These are phyloP conservation scores for Neolentinus lepideus DNA, from an alignment of 1,284 basidiomycete genomes.

Conservation along the genomic window DNA sequence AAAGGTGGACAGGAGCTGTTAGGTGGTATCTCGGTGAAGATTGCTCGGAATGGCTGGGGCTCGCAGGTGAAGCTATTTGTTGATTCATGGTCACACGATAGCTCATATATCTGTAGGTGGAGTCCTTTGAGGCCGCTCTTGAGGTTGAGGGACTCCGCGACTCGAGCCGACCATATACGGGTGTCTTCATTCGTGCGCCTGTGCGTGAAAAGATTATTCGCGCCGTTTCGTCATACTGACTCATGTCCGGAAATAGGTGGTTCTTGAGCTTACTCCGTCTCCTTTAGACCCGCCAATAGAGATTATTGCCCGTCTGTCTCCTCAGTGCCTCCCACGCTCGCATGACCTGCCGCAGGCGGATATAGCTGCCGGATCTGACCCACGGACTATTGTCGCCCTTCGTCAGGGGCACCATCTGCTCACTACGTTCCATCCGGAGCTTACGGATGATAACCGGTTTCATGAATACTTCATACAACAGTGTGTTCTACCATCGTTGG, in stretches of 20 bases:
- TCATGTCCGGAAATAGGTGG: constrained; percentile 39
- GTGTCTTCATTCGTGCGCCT: constrained; percentile 95
- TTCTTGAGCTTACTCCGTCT: constrained; percentile 40
- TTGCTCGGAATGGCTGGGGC: constrained; percentile 89
- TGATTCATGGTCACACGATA: background rate
- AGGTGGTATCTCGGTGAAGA: constrained; percentile 75
- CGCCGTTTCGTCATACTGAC: constrained; percentile 9
- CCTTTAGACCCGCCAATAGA: constrained; percentile 44
- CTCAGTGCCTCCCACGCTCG: constrained; percentile 44
- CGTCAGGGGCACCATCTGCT: constrained; percentile 81
- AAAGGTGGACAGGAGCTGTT: constrained; percentile 85
- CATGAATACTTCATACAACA: constrained; percentile 81
- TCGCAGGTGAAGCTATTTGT: constrained; percentile 50
- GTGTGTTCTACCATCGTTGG: constrained; percentile 42
- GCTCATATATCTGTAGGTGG: constrained; percentile 47
- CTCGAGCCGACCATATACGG: constrained; percentile 64
- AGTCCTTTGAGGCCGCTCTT: constrained; percentile 85
- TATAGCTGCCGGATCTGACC: constrained; percentile 37
- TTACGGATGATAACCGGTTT: constrained; percentile 83
- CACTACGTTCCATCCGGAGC: constrained; percentile 93
- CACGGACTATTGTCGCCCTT: constrained; percentile 77
- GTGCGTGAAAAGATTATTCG: constrained; percentile 34
- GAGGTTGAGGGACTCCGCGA: constrained; percentile 59
- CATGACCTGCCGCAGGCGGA: constrained; percentile 22
- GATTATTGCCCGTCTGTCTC: constrained; percentile 71